These are phyloP conservation scores for Leccinum olivaceopallidum DNA, from an alignment of 768 basidiomycete species.

Conservation along the genomic window DNA sequence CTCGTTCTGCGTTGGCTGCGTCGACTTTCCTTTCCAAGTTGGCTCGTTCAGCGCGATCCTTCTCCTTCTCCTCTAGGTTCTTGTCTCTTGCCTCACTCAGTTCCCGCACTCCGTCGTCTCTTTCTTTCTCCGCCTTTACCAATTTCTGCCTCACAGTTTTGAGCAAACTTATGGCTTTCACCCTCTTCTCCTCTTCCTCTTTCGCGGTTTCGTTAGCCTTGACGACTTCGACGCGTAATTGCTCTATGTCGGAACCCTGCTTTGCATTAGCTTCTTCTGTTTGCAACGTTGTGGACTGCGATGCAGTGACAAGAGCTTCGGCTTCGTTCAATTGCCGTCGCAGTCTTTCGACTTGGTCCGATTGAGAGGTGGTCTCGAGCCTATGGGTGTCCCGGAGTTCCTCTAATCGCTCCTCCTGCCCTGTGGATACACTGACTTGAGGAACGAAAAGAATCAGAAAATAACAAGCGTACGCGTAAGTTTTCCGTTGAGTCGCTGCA, in stretches of 20 bases:
- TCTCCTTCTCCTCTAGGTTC: conserved; percentile 49
- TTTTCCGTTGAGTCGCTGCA: conserved; percentile 70
- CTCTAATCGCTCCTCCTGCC: conserved; percentile 80
- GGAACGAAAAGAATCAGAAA: background rate
- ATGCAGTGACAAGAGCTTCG: conserved; percentile 66
- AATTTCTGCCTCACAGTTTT: conserved; percentile 96
- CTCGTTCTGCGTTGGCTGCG: conserved; percentile 56
- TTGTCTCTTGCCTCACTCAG: conserved; percentile 49
- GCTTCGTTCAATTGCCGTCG: conserved; percentile 67
- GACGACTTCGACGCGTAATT: conserved; percentile 63
- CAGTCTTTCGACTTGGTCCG: conserved; percentile 70
- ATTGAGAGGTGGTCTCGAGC: conserved; percentile 77
- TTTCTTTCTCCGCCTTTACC: conserved; percentile 95
- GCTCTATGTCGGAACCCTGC: conserved; percentile 55
- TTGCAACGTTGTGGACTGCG: conserved; percentile 48
- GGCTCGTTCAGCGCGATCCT: conserved; percentile 46
- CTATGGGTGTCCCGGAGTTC: conserved; percentile 84
- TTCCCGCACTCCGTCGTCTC: conserved; percentile 75
- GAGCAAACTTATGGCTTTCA: conserved; percentile 87
- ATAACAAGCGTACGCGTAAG: conserved; percentile 59
- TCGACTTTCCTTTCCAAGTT: conserved; percentile 68
- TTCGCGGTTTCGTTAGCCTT: conserved; percentile 63
- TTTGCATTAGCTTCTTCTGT: conserved; percentile 50
- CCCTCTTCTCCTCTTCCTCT: conserved; percentile 97
- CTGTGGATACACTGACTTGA: conserved; percentile 39